These are phyloP conservation scores for Naganishia friedmannii DNA, from an alignment of 768 basidiomycete species.

Conservation along the genomic window DNA sequence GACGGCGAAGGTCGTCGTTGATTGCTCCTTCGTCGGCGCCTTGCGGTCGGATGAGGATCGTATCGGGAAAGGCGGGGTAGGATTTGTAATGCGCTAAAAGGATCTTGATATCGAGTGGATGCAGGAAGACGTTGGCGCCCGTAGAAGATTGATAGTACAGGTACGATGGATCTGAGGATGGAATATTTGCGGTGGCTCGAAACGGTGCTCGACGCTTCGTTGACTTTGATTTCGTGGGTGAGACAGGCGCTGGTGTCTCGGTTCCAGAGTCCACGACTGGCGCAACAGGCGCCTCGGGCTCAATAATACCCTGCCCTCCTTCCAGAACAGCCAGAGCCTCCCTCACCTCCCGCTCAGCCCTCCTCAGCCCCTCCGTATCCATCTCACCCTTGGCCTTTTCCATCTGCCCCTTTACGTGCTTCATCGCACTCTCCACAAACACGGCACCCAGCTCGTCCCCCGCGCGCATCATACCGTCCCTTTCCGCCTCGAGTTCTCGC, in stretches of 20 bases:
- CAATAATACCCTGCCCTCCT: constrained; percentile 56
- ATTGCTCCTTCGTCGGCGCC: constrained; percentile 59
- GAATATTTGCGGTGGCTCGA: constrained; percentile 70
- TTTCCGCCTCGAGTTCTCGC: constrained; percentile 69
- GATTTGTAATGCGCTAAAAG: constrained; percentile 69
- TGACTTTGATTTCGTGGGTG: constrained; percentile 24
- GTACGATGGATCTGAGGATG: constrained; percentile 73
- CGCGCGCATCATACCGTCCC: constrained; percentile 59
- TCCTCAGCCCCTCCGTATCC: constrained; percentile 65
- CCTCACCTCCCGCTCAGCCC: constrained; percentile 63
- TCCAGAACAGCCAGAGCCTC: constrained; percentile 53
- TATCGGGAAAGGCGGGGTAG: constrained; percentile 75
- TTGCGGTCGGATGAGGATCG: constrained; percentile 75
- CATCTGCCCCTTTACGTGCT: constrained; percentile 74
- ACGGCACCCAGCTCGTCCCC: constrained; percentile 72
- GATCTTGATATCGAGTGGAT: constrained; percentile 92
- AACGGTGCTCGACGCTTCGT: constrained; percentile 6
- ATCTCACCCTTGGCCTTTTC: constrained; percentile 68
- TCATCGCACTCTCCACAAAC: constrained; percentile 76
- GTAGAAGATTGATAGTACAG: constrained; percentile 94
- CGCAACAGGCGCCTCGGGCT: neutral
- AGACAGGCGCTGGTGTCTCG: too few relatives aligned
- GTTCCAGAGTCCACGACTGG: too few relatives aligned
- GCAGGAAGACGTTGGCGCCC: constrained; percentile 85
- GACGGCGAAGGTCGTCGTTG: constrained; percentile 87